These are phyloP conservation scores for Acorus gramineus DNA, from an alignment of 106 monocot species.

Conservation along the genomic window DNA sequence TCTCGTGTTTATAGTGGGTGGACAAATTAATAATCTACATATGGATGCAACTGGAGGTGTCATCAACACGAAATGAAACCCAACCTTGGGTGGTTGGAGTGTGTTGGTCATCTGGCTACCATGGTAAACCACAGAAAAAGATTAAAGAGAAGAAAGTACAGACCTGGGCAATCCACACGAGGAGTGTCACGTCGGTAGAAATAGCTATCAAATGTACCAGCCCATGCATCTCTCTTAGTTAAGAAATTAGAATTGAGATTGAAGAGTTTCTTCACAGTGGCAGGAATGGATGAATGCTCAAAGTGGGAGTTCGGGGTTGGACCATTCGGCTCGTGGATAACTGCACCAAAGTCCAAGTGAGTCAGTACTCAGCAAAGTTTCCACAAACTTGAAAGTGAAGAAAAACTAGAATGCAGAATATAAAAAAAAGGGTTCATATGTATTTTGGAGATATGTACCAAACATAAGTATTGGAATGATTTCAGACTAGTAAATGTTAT, in stretches of 20 bases:
- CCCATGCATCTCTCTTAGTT: conserved; percentile 91
- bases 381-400: background rate
- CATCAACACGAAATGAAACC: no score
- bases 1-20: no score
- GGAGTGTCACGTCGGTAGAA: conserved; percentile 74
- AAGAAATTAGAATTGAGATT: conserved; percentile 67
- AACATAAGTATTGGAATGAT: no score
- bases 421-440: no score
- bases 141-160: background rate
- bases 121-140: background rate
- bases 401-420: no score
- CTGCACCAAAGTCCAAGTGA: conserved; percentile 25
- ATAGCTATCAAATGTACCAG: conserved; percentile 62
- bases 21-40: no score
- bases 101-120: background rate
- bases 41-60: no score
- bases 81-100: background rate
- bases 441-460: no score
- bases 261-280: conserved; percentile 33
- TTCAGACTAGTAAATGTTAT: no score
- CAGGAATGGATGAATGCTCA: conserved; percentile 68
- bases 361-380: background rate
- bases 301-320: conserved; percentile 64
- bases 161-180: conserved; percentile 87
- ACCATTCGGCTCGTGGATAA: conserved; percentile 78